Conservation (phyloP, 2,329 filamentous ascomycete genomes). For the Aspergillus neotritici region DNA sequence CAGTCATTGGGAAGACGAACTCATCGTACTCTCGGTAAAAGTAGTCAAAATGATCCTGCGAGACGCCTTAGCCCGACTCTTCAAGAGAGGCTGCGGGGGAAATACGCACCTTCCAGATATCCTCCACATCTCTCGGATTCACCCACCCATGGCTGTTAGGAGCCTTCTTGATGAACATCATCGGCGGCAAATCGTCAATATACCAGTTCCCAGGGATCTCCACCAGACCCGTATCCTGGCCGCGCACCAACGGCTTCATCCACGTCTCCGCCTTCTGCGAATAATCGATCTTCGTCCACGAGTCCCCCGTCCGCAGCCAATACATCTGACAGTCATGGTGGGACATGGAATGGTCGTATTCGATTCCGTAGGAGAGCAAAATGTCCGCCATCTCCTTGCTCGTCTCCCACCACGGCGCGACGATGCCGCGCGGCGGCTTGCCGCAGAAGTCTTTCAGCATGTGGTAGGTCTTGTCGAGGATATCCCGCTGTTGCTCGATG, state of each 20-base stretch:
- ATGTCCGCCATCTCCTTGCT: constrained; percentile 57
- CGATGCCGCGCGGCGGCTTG: constrained; percentile 66
- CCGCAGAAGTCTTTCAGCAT: constrained; percentile 68
- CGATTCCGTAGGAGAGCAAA: constrained; percentile 40
- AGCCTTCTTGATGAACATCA: constrained; percentile 44
- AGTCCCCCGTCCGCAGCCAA: constrained; percentile 40
- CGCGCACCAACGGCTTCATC: constrained; percentile 48
- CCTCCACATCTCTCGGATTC: constrained; percentile 53
- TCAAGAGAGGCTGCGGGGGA: constrained; percentile 28
- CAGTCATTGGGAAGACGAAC: constrained; percentile 71
- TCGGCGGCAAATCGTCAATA: constrained; percentile 40
- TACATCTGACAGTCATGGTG: constrained; percentile 44
- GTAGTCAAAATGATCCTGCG: constrained; percentile 57
- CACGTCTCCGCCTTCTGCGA: constrained; percentile 38
- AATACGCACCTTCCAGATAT: constrained; percentile 46
- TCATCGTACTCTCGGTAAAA: constrained; percentile 73
- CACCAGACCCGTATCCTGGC: constrained; percentile 36
- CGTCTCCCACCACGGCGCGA: constrained; percentile 72
- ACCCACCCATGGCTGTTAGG: constrained; percentile 55
- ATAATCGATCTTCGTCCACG: constrained; percentile 44
- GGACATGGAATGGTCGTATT: constrained; percentile 43
- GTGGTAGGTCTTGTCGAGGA: constrained; percentile 70
- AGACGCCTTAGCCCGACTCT: constrained; percentile 22
- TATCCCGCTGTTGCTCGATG: constrained; percentile 67
- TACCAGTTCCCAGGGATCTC: constrained; percentile 44